Percentiles rank a stretch among this genome's conserved stretches.
Conservation (phyloP, 148 eudicot species). For the Selenicereus undatus region DNA sequence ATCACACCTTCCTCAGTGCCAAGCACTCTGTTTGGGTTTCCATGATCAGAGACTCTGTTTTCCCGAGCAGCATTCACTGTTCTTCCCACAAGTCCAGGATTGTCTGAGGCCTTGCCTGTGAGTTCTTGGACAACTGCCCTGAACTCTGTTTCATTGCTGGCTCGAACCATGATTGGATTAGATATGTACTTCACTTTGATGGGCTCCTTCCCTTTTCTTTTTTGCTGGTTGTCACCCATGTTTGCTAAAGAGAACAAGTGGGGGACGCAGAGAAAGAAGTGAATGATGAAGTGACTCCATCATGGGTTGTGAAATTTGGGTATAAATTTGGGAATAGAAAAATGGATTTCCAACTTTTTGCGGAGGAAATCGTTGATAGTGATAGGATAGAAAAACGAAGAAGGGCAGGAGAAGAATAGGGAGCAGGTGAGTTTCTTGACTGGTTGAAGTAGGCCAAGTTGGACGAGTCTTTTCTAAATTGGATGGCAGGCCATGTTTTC, state of each 20-base stretch:
- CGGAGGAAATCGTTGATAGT: not conserved
- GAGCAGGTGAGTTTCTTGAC: not conserved
- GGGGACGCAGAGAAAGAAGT: not conserved
- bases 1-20: not conserved
- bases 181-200: constrained; percentile 42
- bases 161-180: constrained; percentile 39
- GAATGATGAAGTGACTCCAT: not conserved
- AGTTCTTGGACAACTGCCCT: constrained; percentile 42
- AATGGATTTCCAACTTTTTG: not conserved
- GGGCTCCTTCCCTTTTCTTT: constrained; percentile 26
- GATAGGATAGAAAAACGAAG: no score
- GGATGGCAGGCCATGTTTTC: constrained; percentile 12
- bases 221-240: constrained; percentile 8
- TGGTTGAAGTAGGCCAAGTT: not conserved
- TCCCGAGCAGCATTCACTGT: not conserved
- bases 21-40: not conserved
- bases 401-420: not conserved
- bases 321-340: not conserved
- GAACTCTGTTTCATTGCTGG: constrained; percentile 36
- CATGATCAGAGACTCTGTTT: not conserved
- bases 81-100: not conserved
- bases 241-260: not conserved
- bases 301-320: not conserved
- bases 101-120: constrained; percentile 25
- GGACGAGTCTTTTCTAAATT: constrained; percentile 4